Evolutionary conservation across 2,329 filamentous ascomycete species (phyloP).

Genomic region (Fusarium devonianum): DNA sequence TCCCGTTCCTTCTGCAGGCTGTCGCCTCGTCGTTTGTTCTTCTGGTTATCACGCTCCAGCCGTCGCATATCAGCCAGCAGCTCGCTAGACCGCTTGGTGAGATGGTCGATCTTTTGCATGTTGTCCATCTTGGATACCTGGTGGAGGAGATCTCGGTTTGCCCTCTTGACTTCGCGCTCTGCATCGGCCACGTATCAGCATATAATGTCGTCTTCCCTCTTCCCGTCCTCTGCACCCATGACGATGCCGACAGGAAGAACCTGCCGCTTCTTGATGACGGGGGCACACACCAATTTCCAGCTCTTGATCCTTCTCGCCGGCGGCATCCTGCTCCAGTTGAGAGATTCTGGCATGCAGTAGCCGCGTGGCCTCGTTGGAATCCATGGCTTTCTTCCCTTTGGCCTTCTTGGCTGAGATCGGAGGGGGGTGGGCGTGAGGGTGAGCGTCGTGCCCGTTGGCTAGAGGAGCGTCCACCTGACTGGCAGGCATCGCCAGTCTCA

Average conservation of each 20-base stretch:
- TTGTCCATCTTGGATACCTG: constrained; percentile 92
- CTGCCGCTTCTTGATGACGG: constrained; percentile 24
- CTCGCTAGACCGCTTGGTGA: constrained; percentile 91
- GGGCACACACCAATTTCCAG: constrained; percentile 82
- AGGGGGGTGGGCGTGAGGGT: constrained; percentile 47
- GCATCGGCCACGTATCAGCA: constrained; percentile 43
- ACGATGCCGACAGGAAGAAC: constrained; percentile 1
- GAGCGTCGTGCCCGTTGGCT: constrained; percentile 52
- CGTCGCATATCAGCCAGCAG: constrained; percentile 94
- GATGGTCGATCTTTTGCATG: constrained; percentile 86
- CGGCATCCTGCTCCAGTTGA: constrained; percentile 91
- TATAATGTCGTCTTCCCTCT: constrained; percentile 17
- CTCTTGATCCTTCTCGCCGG: constrained; percentile 94
- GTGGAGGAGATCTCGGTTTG: constrained; percentile 87
- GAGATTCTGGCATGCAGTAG: constrained; percentile 92
- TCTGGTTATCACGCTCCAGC: constrained; percentile 89
- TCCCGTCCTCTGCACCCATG: constrained; percentile 2
- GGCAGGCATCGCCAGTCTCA: constrained; percentile 48
- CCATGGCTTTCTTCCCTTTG: constrained; percentile 84
- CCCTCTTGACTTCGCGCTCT: constrained; percentile 95
- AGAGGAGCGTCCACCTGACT: constrained; percentile 52
- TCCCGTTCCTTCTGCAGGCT: constrained; percentile 97
- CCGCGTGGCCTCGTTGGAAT: constrained; percentile 89
- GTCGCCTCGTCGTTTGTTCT: constrained; percentile 95
- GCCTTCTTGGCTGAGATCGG: constrained; percentile 72